Evolutionary conservation across 805 yeast species (phyloP).

Genomic region (Scheffersomyces lignosus): DNA sequence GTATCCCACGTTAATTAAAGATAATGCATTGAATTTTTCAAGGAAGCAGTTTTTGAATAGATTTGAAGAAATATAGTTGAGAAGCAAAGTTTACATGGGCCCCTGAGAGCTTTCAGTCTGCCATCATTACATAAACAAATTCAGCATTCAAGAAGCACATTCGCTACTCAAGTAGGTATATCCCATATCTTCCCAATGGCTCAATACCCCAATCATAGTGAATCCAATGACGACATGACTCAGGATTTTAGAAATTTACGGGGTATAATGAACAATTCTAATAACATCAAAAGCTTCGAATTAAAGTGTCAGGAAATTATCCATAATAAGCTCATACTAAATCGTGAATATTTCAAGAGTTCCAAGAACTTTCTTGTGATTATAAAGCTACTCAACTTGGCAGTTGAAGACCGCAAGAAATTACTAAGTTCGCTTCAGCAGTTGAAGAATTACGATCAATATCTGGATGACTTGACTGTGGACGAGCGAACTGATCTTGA

Average conservation of each 20-base stretch:
- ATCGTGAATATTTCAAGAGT: neutral
- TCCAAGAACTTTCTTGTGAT: neutral
- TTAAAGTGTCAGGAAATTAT: neutral
- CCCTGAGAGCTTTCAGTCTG: no score
- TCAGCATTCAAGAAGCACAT: no score
- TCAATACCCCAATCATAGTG: no score
- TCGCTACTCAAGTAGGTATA: no score
- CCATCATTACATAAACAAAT: no score
- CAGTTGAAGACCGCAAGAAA: neutral
- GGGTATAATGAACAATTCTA: neutral
- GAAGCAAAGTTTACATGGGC: no score
- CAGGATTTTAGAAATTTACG: neutral
- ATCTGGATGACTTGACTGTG: neutral
- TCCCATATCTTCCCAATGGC: no score
- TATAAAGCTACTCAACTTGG: neutral
- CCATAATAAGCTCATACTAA: neutral
- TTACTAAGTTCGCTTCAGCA: neutral
- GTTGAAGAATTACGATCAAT: neutral
- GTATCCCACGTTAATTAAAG: no score
- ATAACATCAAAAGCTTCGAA: neutral
- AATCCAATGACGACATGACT: neutral
- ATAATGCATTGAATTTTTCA: no score
- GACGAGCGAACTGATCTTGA: neutral
- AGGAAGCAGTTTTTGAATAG: no score
- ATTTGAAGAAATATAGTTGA: no score